Evolutionary conservation across 2,329 filamentous ascomycete species (phyloP).

Genomic region (Leptographium flavum): DNA sequence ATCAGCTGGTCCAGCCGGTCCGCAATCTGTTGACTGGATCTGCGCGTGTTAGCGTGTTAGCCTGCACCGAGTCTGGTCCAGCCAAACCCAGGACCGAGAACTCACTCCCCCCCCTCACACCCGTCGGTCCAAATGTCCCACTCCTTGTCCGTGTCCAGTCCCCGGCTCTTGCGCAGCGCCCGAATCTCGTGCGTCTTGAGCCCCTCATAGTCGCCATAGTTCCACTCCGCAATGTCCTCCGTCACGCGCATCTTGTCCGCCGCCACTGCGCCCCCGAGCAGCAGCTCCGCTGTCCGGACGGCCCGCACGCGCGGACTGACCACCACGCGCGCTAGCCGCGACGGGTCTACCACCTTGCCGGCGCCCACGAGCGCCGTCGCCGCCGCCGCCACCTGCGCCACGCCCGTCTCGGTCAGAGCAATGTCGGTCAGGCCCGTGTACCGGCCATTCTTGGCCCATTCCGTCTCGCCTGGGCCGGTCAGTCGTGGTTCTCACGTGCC

Average conservation of each 20-base stretch:
- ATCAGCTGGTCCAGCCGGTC: constrained; percentile 27
- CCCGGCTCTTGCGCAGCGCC: constrained; percentile 26
- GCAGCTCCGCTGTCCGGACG: constrained; percentile 30
- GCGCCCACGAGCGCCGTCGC: constrained; percentile 31
- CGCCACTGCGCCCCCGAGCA: constrained; percentile 18
- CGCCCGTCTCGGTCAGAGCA: constrained; percentile 24
- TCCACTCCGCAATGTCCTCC: constrained; percentile 42
- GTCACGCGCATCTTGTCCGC: constrained; percentile 28
- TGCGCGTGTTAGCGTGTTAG: not conserved
- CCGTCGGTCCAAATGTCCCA: constrained; percentile 48
- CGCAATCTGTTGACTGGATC: constrained; percentile 20
- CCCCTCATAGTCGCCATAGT: constrained; percentile 50
- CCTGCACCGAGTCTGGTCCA: too few species aligned
- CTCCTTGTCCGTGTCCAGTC: constrained; percentile 28
- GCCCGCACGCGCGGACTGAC: constrained; percentile 36
- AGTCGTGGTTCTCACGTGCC: not conserved
- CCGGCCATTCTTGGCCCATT: constrained; percentile 31
- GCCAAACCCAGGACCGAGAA: constrained; percentile 10
- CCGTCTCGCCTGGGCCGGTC: constrained; percentile 18
- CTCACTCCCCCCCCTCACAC: constrained; percentile 39
- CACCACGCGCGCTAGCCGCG: constrained; percentile 29
- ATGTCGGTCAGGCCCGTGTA: constrained; percentile 31
- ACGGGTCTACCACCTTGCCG: constrained; percentile 35
- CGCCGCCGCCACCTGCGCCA: constrained; percentile 28
- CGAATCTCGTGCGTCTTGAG: constrained; percentile 36